A percentile compares a stretch with the other conserved stretches of the same genome.
Evolutionary conservation across 2,329 filamentous ascomycete species (phyloP).

Genomic region (Chaetoscypha palmicola): DNA sequence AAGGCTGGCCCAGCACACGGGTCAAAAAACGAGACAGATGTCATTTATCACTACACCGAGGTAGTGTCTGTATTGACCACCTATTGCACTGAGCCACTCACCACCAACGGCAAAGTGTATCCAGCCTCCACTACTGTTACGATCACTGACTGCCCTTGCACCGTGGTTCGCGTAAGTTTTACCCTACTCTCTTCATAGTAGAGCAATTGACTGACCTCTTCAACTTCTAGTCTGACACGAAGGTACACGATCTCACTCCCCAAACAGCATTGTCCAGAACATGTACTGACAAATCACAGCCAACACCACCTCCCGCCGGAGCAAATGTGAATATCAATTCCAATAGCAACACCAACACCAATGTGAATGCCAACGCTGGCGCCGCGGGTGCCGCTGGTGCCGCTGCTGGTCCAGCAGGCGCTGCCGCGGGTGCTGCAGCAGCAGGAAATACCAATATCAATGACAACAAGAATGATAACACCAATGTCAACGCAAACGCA

Average conservation of each 20-base stretch:
- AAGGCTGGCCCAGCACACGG: neutral
- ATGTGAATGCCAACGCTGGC: neutral
- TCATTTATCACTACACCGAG: constrained; percentile 24
- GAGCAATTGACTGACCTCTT: neutral
- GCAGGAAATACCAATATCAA: neutral
- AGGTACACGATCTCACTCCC: neutral
- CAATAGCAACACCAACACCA: neutral
- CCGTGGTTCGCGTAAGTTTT: constrained; percentile 10
- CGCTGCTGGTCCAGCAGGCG: neutral
- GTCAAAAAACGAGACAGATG: neutral
- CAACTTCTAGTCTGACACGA: neutral
- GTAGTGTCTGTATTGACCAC: constrained; percentile 41
- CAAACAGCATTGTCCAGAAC: neutral
- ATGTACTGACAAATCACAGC: neutral
- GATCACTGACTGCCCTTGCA: constrained; percentile 33
- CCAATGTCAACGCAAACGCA: neutral
- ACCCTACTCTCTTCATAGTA: neutral
- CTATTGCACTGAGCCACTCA: constrained; percentile 33
- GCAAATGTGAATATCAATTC: neutral
- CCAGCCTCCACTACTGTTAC: constrained; percentile 53
- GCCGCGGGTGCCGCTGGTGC: neutral
- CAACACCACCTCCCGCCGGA: neutral
- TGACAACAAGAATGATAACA: neutral
- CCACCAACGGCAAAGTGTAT: constrained; percentile 36
- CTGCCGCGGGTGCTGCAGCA: neutral